Base-by-base conservation (phyloP, 1,139 yeast species). In the Saccharomyces hybrid region DNA sequence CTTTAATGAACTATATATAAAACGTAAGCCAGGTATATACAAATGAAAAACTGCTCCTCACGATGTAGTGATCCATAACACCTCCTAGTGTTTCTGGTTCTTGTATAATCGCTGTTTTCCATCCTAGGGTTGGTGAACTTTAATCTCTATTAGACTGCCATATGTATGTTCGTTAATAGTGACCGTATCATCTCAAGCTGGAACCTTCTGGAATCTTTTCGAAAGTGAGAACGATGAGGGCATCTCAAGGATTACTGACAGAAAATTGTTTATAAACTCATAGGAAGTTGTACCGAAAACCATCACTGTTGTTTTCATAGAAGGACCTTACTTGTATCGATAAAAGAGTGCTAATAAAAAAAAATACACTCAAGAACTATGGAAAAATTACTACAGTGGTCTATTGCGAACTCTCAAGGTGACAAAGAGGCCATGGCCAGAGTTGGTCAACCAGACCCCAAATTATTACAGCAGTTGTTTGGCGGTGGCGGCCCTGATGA, bases 301-400 rank as follows among this genome's bases (percentile, higher is more conserved):
- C 5, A 14, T 9, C 5, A 14, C 11, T 3, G 23, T 20, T 3
- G 4, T 41, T 20, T 20, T 20, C 23, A 3, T 20, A 20, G 23
- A 20, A 3, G 3, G 23, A 3, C 4, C 23, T 3, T 20, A 20
- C 23, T 3, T 3, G 23, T 20, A 20, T 9, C 16, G 16, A 14
- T 5, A 16, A 8, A 30, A 27, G 20, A 11, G 9, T 27, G 5
- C 6, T 20, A 28, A 28, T 14, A 42, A 8, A 23, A n/a, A 4
- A 4, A 31, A n/a, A 23, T 23, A 20, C 32, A 13, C 6, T 13
- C 2, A 32, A 41, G 4, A 49, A 67, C 42, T 31, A 91, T 91
- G 98, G 97, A 91, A 58, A 90, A 90, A 70, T 72, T 91, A 62
- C 73, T 91, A 60, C 88, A 89, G 63, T 91, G 98, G 98, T 89